Percentiles rank a stretch among this genome's conserved stretches.
These are phyloP conservation scores for Colletotrichum destructivum DNA, from an alignment of 2,329 filamentous ascomycete genomes.

Conservation along the genomic window DNA sequence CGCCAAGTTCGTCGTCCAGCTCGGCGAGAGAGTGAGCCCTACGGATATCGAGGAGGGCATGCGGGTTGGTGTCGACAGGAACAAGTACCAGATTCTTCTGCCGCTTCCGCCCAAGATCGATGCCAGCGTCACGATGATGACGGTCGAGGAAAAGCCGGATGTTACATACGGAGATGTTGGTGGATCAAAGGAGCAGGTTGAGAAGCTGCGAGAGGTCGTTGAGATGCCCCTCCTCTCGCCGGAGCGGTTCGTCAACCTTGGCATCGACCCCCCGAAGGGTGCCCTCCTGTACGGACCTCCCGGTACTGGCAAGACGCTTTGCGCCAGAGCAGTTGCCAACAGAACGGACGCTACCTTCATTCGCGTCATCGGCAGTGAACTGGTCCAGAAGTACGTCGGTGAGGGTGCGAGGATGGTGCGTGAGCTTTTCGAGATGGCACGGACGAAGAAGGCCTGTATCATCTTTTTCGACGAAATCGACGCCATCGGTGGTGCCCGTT, in stretches of 20 bases:
- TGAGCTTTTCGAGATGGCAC: conserved; percentile 99
- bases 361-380: conserved; percentile 95
- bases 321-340: conserved; percentile 96
- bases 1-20: conserved; percentile 98
- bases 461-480: conserved; percentile 99
- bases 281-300: conserved; percentile 96
- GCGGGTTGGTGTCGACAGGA: conserved; percentile 97
- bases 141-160: conserved; percentile 99
- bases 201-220: conserved; percentile 98
- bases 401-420: conserved; percentile 98
- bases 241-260: conserved; percentile 97
- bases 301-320: conserved; percentile 99
- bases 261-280: conserved; percentile 98
- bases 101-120: conserved; percentile 98
- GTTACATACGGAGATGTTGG: conserved; percentile 99
- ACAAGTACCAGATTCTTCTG: conserved; percentile 99
- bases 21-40: conserved; percentile 95
- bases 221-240: conserved; percentile 98
- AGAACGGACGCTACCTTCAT: conserved; percentile 99
- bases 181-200: conserved; percentile 99
- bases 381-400: conserved; percentile 99
- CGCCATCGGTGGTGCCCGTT: conserved; percentile 94
- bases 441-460: conserved; percentile 99
- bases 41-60: conserved; percentile 99
- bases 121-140: conserved; percentile 99